Evolutionary conservation across 495 filamentous ascomycete species (phyloP).

Genomic region (Copromyces sp.): DNA sequence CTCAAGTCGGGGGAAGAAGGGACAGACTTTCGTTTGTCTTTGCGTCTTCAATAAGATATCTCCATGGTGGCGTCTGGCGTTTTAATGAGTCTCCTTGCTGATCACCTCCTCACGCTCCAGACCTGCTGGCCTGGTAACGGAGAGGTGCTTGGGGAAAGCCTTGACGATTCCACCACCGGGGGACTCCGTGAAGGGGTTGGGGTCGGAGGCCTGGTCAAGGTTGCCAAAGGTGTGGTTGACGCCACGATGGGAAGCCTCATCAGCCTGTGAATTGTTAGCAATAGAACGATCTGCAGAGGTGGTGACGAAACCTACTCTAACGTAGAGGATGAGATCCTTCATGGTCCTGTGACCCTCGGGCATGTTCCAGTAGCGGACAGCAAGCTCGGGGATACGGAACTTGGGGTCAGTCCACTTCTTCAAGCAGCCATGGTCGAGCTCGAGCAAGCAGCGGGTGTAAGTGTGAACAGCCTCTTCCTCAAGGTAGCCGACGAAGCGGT

Average conservation of each 20-base stretch:
- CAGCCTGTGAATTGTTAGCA: constrained; percentile 33
- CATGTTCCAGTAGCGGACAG: constrained; percentile 86
- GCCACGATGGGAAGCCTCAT: constrained; percentile 89
- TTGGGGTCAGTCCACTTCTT: constrained; percentile 63
- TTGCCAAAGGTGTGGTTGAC: constrained; percentile 95
- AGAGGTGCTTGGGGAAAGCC: constrained; percentile 42
- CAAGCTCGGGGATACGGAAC: constrained; percentile 79
- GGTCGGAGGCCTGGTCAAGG: constrained; percentile 64
- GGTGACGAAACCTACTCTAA: constrained; percentile 36
- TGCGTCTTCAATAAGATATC: background rate
- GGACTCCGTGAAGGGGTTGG: constrained; percentile 68
- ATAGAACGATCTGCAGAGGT: background rate
- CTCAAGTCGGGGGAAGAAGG: background rate
- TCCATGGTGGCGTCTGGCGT: background rate
- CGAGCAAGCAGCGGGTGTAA: constrained; percentile 77
- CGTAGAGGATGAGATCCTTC: constrained; percentile 76
- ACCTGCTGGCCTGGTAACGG: constrained; percentile 54
- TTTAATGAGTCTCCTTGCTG: background rate
- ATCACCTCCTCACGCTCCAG: constrained; percentile 72
- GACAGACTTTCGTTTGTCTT: background rate
- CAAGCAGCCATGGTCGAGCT: constrained; percentile 73
- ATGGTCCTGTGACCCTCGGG: constrained; percentile 74
- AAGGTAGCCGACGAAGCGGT: constrained; percentile 93
- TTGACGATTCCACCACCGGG: constrained; percentile 32
- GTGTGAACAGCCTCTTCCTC: constrained; percentile 97